Evolutionary conservation across 2,329 filamentous ascomycete genomes (phyloP).

Genomic region (Verruconis gallopava): DNA sequence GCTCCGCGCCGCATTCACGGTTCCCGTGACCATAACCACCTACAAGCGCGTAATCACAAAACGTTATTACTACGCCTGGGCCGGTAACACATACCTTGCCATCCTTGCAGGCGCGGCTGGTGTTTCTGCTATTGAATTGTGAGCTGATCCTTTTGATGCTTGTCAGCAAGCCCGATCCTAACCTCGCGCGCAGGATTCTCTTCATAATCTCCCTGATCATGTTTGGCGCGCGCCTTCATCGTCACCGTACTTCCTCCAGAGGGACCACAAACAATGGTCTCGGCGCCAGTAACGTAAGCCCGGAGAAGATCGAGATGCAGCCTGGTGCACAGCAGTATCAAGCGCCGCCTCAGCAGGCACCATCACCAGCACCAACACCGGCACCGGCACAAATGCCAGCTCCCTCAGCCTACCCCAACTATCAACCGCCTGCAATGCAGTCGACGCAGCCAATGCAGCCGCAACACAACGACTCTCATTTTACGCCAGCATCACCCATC

Average conservation of each 20-base stretch:
- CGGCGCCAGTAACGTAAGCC: neutral
- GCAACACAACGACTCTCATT: neutral
- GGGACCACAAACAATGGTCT: slow-evolving; percentile 1
- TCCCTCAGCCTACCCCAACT: neutral
- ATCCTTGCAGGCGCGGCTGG: slow-evolving; percentile 17
- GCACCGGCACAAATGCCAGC: neutral
- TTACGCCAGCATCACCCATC: slow-evolving; percentile 1
- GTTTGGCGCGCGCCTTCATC: slow-evolving; percentile 12
- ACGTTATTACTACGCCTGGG: slow-evolving; percentile 8
- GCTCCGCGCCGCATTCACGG: slow-evolving; percentile 12
- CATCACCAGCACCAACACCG: neutral
- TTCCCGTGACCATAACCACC: neutral
- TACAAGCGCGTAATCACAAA: neutral
- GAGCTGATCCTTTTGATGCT: slow-evolving; percentile 13
- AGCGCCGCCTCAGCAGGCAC: neutral
- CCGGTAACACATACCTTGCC: slow-evolving; percentile 15
- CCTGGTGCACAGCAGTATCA: neutral
- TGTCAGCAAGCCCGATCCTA: neutral
- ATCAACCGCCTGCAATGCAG: neutral
- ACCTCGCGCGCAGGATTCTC: slow-evolving; percentile 8
- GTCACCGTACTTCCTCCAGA: slow-evolving; percentile 8
- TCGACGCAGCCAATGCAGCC: neutral
- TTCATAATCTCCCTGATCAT: slow-evolving; percentile 12
- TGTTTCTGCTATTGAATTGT: slow-evolving; percentile 19
- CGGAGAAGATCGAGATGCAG: slow-evolving; percentile 9